phyloP scores from a whole-genome alignment of 1,284 basidiomycete genomes.

The Naganishia albida region DNA sequence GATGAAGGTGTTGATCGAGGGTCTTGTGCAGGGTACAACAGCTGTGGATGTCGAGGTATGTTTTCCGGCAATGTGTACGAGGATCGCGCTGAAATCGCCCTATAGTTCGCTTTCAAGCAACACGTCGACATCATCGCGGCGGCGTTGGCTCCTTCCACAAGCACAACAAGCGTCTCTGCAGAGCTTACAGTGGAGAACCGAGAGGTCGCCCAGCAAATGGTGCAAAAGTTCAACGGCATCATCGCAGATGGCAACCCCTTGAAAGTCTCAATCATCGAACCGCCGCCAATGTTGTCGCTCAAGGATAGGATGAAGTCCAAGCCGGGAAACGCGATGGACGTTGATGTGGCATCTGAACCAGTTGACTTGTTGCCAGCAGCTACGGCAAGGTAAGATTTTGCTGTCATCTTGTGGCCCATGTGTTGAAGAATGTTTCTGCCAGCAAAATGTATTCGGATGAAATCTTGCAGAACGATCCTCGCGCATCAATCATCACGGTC shows the following conservation, averaged over 20 bases:
- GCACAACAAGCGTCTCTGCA: constrained; percentile 60
- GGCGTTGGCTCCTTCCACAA: constrained; percentile 51
- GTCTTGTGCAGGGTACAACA: constrained; percentile 73
- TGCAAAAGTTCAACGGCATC: constrained; percentile 73
- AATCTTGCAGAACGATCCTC: constrained; percentile 66
- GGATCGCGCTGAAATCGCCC: background rate
- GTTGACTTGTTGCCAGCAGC: constrained; percentile 43
- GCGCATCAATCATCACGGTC: constrained; percentile 64
- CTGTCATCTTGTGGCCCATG: background rate
- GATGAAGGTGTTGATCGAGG: constrained; percentile 74
- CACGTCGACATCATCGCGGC: constrained; percentile 69
- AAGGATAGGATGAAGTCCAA: constrained; percentile 40
- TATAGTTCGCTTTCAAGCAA: constrained; percentile 75
- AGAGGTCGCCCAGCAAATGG: constrained; percentile 65
- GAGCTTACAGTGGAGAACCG: constrained; percentile 71
- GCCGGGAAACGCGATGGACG: constrained; percentile 18
- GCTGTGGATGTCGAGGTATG: constrained; percentile 74
- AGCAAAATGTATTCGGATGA: constrained; percentile 85
- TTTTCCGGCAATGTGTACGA: constrained; percentile 22
- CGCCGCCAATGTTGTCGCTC: constrained; percentile 37
- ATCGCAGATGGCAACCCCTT: constrained; percentile 77
- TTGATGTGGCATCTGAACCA: constrained; percentile 1
- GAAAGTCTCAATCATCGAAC: constrained; percentile 64
- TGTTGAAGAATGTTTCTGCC: background rate
- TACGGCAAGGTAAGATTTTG: constrained; percentile 58